Evolutionary conservation across 2,329 filamentous ascomycete species (phyloP).

Genomic region (Fusarium brachygibbosum): DNA sequence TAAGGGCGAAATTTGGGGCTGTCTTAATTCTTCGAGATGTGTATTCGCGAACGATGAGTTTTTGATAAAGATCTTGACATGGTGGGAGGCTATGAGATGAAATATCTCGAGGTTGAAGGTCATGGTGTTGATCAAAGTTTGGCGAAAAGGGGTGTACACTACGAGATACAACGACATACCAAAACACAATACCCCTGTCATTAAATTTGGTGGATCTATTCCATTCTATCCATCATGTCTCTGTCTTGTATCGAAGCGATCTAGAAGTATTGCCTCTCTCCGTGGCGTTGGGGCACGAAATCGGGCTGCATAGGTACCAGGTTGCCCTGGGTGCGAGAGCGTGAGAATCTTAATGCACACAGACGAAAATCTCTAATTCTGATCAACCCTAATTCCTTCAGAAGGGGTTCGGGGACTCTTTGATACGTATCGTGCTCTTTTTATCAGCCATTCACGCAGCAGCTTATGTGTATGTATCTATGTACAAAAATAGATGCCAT

Average conservation of each 20-base stretch:
- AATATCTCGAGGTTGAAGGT: conserved; percentile 12
- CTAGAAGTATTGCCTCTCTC: neutral
- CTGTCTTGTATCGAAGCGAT: neutral
- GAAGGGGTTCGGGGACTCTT: too few species aligned
- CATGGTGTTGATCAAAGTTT: conserved; percentile 13
- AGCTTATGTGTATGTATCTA: too few species aligned
- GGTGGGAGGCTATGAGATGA: neutral
- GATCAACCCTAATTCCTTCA: too few species aligned
- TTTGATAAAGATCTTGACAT: neutral
- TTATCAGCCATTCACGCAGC: too few species aligned
- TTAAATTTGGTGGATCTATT: neutral
- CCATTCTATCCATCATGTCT: neutral
- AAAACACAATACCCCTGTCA: neutral
- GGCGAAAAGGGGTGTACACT: conserved; percentile 3
- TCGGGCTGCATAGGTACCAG: too few species aligned
- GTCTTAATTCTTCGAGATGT: neutral
- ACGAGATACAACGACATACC: neutral
- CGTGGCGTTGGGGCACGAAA: too few species aligned
- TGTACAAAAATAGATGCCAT: too few species aligned
- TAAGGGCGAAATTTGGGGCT: too few species aligned
- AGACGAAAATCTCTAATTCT: too few species aligned
- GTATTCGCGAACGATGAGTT: neutral
- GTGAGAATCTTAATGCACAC: too few species aligned
- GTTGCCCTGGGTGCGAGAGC: too few species aligned
- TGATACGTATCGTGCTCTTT: too few species aligned